These are phyloP conservation scores for Macrophomina tecta DNA, from an alignment of 2,329 filamentous ascomycete species.

Conservation along the genomic window DNA sequence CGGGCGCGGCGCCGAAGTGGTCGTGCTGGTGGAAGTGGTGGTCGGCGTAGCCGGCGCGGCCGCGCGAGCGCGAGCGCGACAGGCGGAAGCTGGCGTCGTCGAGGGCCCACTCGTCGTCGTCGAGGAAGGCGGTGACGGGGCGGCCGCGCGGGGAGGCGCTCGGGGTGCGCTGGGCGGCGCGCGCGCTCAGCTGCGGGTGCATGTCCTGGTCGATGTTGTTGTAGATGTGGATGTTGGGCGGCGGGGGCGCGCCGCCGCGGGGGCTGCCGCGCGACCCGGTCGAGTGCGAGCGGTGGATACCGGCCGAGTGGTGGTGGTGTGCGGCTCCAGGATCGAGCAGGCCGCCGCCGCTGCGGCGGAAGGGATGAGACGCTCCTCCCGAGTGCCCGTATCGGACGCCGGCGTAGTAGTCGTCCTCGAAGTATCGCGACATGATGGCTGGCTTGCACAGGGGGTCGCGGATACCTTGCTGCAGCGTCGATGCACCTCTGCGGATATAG, in stretches of 20 bases:
- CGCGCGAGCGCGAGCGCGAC: conserved; percentile 32
- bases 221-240: conserved; percentile 55
- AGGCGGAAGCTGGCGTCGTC: conserved; percentile 43
- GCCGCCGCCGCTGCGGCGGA: conserved; percentile 36
- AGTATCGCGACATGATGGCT: conserved; percentile 22
- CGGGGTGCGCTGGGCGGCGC: conserved; percentile 39
- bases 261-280: conserved; percentile 51
- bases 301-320: conserved; percentile 29
- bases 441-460: not conserved
- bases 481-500: not conserved
- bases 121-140: conserved; percentile 34
- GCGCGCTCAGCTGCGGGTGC: conserved; percentile 42
- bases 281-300: conserved; percentile 53
- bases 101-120: conserved; percentile 40
- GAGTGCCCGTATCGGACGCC: conserved; percentile 13
- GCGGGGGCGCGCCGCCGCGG: conserved; percentile 35
- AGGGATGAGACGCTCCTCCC: conserved; percentile 28
- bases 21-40: conserved; percentile 32
- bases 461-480: conserved; percentile 7
- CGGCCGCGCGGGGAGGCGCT: conserved; percentile 36
- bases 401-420: not conserved
- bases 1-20: conserved; percentile 13
- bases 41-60: conserved; percentile 41
- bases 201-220: conserved; percentile 50
- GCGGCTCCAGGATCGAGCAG: conserved; percentile 39